Percentiles rank a stretch among this genome's conserved stretches.
Evolutionary conservation across 1,284 basidiomycete species (phyloP).

Genomic region (Pascua sp.): DNA sequence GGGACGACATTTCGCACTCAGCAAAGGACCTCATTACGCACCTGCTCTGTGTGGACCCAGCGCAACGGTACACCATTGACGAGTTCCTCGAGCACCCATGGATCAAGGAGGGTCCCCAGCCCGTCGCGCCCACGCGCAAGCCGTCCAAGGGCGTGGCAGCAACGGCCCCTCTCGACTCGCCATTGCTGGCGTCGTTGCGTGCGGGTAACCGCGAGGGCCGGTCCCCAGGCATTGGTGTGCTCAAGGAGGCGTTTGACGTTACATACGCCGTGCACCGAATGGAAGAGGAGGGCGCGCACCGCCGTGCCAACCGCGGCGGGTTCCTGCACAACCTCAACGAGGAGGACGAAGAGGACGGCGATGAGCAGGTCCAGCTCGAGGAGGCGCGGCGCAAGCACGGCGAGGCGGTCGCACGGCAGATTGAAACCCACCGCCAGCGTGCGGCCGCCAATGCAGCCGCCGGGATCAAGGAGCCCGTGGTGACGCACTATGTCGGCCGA

Average conservation of each 20-base stretch:
- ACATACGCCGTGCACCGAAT: constrained; percentile 98
- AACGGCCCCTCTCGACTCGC: constrained; percentile 77
- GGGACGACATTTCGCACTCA: constrained; percentile 88
- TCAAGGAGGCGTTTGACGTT: constrained; percentile 98
- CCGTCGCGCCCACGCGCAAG: constrained; percentile 49
- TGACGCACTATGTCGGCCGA: constrained; percentile 50
- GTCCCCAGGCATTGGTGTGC: constrained; percentile 82
- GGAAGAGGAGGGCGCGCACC: constrained; percentile 92
- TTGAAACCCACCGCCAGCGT: constrained; percentile 45
- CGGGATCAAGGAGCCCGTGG: constrained; percentile 48
- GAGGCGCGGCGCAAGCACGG: constrained; percentile 56
- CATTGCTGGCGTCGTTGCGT: constrained; percentile 74
- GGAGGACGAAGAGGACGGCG: constrained; percentile 69
- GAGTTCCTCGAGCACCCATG: constrained; percentile 97
- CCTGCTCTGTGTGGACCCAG: constrained; percentile 90
- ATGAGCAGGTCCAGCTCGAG: constrained; percentile 54
- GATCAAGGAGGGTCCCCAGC: constrained; percentile 56
- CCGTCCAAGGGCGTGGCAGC: constrained; percentile 20
- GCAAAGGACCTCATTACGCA: constrained; percentile 96
- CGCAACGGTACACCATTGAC: constrained; percentile 93
- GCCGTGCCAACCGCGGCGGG: constrained; percentile 74
- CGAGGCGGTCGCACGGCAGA: constrained; percentile 50
- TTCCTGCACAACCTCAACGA: constrained; percentile 87
- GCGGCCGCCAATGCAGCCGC: constrained; percentile 49
- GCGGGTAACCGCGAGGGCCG: constrained; percentile 71